Percentiles rank a stretch among this genome's conserved stretches.
These are phyloP conservation scores for Gossypium stocksii DNA, from an alignment of 345 rosid genomes.

Conservation along the genomic window DNA sequence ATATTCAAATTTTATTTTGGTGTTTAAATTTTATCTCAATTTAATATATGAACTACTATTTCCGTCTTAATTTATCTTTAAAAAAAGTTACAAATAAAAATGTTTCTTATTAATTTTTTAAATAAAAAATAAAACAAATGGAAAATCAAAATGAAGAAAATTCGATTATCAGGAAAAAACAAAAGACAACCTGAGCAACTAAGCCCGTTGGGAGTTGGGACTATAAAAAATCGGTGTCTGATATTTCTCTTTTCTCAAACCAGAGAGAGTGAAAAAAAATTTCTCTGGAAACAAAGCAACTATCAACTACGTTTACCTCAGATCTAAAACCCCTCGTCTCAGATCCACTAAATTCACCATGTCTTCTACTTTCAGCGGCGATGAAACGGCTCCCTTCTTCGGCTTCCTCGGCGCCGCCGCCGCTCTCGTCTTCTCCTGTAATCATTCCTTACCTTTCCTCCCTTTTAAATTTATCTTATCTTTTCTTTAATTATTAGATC, in stretches of 20 bases:
- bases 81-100: no score
- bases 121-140: no score
- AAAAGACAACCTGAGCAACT: not conserved
- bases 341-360: slow-evolving; percentile 34
- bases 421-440: slow-evolving; percentile 79
- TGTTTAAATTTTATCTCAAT: no score
- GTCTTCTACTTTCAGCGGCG: slow-evolving; percentile 63
- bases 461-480: not conserved
- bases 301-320: not conserved
- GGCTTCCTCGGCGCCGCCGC: slow-evolving; percentile 86
- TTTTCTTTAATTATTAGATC: not conserved
- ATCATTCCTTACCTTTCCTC: not conserved
- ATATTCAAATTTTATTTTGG: no score
- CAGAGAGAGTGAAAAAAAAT: not conserved
- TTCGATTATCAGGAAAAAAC: no score
- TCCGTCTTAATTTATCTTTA: no score
- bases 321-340: slow-evolving; percentile 16
- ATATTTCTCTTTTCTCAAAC: not conserved
- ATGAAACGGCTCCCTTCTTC: slow-evolving; percentile 78
- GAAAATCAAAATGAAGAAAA: no score
- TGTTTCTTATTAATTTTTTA: no score
- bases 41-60: no score
- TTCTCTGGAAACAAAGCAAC: slow-evolving; percentile 3
- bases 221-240: not conserved
- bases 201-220: not conserved